These are phyloP conservation scores for Phanerochaete sordida DNA, from an alignment of 768 basidiomycete species.

Conservation along the genomic window DNA sequence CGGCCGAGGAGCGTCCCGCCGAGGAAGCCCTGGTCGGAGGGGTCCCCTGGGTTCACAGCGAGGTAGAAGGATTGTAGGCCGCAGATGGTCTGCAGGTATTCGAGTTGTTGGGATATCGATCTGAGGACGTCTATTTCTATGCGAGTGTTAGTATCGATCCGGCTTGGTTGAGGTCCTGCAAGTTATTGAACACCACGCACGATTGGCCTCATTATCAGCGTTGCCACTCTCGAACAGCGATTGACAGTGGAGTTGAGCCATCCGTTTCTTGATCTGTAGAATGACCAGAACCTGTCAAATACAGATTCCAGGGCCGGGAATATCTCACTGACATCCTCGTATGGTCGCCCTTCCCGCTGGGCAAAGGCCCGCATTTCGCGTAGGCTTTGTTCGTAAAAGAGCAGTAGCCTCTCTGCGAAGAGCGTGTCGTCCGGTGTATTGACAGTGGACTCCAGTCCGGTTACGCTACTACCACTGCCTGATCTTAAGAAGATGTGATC, in stretches of 20 bases:
- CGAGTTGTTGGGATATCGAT: conserved; percentile 49
- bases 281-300: conserved; percentile 21
- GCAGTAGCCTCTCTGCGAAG: conserved; percentile 62
- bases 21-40: conserved; percentile 51
- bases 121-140: conserved; percentile 46
- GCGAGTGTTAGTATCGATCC: neutral
- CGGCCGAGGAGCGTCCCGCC: conserved; percentile 59
- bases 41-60: conserved; percentile 50
- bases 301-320: too few relatives aligned
- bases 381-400: conserved; percentile 57
- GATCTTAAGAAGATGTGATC: too few relatives aligned
- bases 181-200: too few relatives aligned
- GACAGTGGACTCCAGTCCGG: too few relatives aligned
- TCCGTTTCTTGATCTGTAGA: conserved; percentile 38
- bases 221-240: conserved; percentile 41
- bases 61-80: conserved; percentile 62
- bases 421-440: conserved; percentile 43
- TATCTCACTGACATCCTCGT: conserved; percentile 52
- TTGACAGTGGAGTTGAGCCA: conserved; percentile 64
- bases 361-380: conserved; percentile 59
- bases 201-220: neutral
- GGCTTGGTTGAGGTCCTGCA: neutral
- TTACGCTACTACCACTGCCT: too few relatives aligned
- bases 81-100: conserved; percentile 45
- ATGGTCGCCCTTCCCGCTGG: conserved; percentile 51